Percentiles rank a stretch among this genome's conserved stretches.
These are phyloP conservation scores for Dendryphion nanum DNA, from an alignment of 2,329 filamentous ascomycete genomes.

Conservation along the genomic window DNA sequence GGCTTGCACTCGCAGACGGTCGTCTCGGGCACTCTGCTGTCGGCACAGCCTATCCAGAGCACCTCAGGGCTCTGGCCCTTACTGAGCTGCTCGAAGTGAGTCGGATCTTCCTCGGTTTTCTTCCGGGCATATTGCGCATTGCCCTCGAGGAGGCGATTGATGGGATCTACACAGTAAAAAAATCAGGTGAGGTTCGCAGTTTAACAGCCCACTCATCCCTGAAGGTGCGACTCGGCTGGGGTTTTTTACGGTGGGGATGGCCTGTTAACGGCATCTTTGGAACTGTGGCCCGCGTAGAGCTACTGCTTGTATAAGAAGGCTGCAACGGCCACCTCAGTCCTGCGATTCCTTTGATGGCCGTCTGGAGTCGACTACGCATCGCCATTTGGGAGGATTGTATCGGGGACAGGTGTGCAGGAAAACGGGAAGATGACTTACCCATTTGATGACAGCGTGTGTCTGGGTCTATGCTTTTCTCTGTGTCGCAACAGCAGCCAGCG, in stretches of 20 bases:
- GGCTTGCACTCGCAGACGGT: constrained; percentile 75
- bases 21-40: constrained; percentile 81
- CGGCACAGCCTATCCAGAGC: constrained; percentile 84
- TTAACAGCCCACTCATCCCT: constrained; percentile 14
- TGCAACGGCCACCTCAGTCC: background rate
- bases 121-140: constrained; percentile 71
- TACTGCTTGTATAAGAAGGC: background rate
- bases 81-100: constrained; percentile 68
- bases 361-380: no score
- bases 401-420: no score
- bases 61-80: constrained; percentile 66
- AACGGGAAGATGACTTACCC: no score
- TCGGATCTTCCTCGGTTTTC: constrained; percentile 63
- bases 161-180: constrained; percentile 57
- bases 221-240: constrained; percentile 6
- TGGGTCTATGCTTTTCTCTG: no score
- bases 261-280: background rate
- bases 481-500: no score
- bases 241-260: constrained; percentile 6
- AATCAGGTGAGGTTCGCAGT: constrained; percentile 25
- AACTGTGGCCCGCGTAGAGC: background rate
- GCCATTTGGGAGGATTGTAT: no score
- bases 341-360: no score
- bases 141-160: constrained; percentile 62
- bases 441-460: no score